Base-by-base conservation (phyloP, 345 rosid genomes). In the Camelina hispida region DNA sequence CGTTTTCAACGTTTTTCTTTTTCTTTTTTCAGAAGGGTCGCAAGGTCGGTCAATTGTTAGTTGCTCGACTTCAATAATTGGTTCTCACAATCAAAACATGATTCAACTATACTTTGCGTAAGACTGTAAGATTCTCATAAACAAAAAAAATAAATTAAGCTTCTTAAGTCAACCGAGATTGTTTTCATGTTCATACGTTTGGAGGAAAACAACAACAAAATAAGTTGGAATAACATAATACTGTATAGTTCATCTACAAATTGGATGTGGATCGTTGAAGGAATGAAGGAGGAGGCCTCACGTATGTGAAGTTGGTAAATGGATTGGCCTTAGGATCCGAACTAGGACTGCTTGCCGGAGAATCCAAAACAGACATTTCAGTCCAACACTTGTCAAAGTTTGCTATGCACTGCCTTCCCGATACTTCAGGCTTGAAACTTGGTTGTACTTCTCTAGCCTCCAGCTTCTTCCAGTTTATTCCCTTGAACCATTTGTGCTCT, bases 341-440 rank as follows among this genome's bases (percentile, higher is more conserved):
- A 69, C 69, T 87, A 10, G 97, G 98, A 74, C 95, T 88, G 58
- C 79, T 88, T 55, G 88, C 97, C 10, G 97, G 97, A 32, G 97
- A 94, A 74, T 86, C 93, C 7, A 70, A 63, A 62, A 90, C 64
- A 14, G 96, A 84, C 99, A 90, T 90, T 13, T 92, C 97, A 9
- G 99, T 92, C 99, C 97, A 90, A 51, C 78, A 77, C 72, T 80
- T 92, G 68, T 89, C 97, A 18, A 95, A 95, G 81, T 95, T 95
- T 23, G 96, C 97, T 32, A 87, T 85, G 87, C 99, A 92, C 35
- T 81, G 89, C 61, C 79, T 86, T 73, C 97, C 99, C 0, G 85
- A 88, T 4, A 95, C 96, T 43, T 88, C 84, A 3, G 99, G 97
- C 7, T 82, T 82, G 70, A 95, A 95, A 77, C 92, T 83, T 17